These are phyloP conservation scores for Staphylotrichum longicolle DNA, from an alignment of 495 filamentous ascomycete species.

Conservation along the genomic window DNA sequence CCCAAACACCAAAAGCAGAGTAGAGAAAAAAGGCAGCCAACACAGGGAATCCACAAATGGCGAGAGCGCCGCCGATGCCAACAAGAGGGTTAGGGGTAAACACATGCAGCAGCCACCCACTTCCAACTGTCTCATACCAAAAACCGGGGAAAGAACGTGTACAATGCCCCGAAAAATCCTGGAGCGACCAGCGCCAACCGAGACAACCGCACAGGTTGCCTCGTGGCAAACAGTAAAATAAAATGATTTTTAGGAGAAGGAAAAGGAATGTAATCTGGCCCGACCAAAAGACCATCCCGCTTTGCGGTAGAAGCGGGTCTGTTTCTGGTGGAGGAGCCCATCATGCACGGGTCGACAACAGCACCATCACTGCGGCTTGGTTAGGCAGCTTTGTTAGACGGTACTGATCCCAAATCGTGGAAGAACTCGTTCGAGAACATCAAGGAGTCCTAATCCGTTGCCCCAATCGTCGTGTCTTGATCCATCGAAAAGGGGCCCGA, in stretches of 20 bases:
- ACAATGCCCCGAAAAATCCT: constrained; percentile 5
- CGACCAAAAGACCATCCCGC: not conserved
- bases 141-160: constrained; percentile 11
- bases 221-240: not conserved
- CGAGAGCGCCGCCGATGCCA: constrained; percentile 13
- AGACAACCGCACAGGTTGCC: constrained; percentile 1
- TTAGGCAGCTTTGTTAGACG: too few relatives aligned
- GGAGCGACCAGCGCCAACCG: constrained; percentile 1
- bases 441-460: constrained; percentile 42
- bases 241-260: constrained; percentile 6
- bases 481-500: constrained; percentile 43
- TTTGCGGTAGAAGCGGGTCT: not conserved
- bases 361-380: too few relatives aligned
- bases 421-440: too few relatives aligned
- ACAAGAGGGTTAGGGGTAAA: constrained; percentile 13
- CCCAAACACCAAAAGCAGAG: constrained; percentile 10
- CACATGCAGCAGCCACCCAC: constrained; percentile 14
- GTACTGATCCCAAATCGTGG: too few relatives aligned
- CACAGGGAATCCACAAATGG: constrained; percentile 5
- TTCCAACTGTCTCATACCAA: constrained; percentile 7
- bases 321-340: not conserved
- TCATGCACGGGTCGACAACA: not conserved
- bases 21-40: not conserved
- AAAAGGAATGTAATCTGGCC: not conserved
- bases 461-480: constrained; percentile 48